phyloP scores from a whole-genome alignment of 2,329 filamentous ascomycete species.

The Colletotrichum camelliae region DNA sequence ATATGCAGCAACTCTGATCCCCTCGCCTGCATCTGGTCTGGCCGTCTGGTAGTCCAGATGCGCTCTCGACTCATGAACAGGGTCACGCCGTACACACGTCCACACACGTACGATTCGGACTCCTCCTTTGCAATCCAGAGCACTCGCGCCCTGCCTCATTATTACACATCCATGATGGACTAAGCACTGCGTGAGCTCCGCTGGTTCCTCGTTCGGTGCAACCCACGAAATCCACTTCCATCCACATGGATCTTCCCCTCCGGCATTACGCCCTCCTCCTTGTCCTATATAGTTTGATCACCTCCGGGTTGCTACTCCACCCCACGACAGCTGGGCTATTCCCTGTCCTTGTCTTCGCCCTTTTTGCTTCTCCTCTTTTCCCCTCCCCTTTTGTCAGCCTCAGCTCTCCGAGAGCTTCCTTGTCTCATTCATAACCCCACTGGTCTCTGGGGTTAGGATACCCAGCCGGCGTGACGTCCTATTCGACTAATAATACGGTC shows the following conservation, averaged over 20 bases:
- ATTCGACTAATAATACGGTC: neutral
- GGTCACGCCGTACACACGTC: neutral
- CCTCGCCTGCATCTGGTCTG: neutral
- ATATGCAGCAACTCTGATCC: neutral
- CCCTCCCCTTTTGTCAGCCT: conserved; percentile 14
- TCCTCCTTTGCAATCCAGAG: neutral
- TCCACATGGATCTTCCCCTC: conserved; percentile 6
- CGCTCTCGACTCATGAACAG: neutral
- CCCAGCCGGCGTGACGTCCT: neutral
- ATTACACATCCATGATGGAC: neutral
- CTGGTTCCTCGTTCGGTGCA: conserved; percentile 8
- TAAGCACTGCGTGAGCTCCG: neutral
- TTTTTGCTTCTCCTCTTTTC: neutral
- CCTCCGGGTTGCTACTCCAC: conserved; percentile 9
- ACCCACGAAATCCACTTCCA: neutral
- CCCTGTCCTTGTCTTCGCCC: conserved; percentile 14
- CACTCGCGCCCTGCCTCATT: neutral
- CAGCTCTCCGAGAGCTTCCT: neutral
- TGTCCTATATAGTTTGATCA: conserved; percentile 23
- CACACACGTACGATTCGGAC: neutral
- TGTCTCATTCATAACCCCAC: conserved; percentile 5
- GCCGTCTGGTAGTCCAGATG: neutral
- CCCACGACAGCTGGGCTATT: neutral
- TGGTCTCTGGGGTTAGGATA: conserved; percentile 7
- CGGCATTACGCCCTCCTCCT: conserved; percentile 13